Evolutionary conservation across 2,329 filamentous ascomycete species (phyloP).

Genomic region (Albifimbria verrucaria): DNA sequence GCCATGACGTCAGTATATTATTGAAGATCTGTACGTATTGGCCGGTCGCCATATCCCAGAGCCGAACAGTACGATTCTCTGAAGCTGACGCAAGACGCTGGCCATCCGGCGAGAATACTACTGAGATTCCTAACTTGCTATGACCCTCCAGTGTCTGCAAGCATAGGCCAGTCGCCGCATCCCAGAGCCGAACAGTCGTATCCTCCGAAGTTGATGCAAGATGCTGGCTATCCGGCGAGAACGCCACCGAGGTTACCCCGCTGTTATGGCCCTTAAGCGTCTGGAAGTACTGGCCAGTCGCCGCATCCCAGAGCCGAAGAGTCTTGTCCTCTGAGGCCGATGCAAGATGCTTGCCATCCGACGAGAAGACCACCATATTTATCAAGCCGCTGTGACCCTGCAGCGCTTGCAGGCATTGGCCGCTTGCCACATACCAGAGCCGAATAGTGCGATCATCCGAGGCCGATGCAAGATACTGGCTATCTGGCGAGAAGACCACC

Average conservation of each 20-base stretch:
- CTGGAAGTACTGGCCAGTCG: not conserved
- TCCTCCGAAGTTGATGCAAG: constrained; percentile 5
- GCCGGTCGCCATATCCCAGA: constrained; percentile 9
- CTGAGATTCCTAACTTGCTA: too few relatives aligned
- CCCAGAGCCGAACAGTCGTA: too few relatives aligned
- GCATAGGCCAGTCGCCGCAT: too few relatives aligned
- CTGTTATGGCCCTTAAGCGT: constrained; percentile 8
- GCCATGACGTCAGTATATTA: too few relatives aligned
- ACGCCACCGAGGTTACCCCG: constrained; percentile 4
- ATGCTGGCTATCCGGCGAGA: not conserved
- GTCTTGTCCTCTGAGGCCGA: constrained; percentile 9
- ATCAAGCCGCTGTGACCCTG: constrained; percentile 5
- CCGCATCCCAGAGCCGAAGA: too few relatives aligned
- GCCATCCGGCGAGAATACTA: too few relatives aligned
- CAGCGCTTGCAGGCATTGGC: constrained; percentile 5
- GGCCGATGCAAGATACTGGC: constrained; percentile 1
- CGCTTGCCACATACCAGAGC: constrained; percentile 5
- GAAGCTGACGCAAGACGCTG: constrained; percentile 6
- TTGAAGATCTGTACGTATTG: constrained; percentile 4
- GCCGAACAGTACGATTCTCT: constrained; percentile 2
- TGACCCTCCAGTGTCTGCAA: too few relatives aligned
- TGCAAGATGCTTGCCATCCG: constrained; percentile 4
- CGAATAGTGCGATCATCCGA: constrained; percentile 2
- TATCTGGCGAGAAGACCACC: constrained; percentile 1
- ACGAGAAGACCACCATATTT: constrained; percentile 14